Evolutionary conservation across 768 basidiomycete species (phyloP), one percentile per base, ranked within the genome.

Genomic region (Lyophyllum shimeji): DNA sequence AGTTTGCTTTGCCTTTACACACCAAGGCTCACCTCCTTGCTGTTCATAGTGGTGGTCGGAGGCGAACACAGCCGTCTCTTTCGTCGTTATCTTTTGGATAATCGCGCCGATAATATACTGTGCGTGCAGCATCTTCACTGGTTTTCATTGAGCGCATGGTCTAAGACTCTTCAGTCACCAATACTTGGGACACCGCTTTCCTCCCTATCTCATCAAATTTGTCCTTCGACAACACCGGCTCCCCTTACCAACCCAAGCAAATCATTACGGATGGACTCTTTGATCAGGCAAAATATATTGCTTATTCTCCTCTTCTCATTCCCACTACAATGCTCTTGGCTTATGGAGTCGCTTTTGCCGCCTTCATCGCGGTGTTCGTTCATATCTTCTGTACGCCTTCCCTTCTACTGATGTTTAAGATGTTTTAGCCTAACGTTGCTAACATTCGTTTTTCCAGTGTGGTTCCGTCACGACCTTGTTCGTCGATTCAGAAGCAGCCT

Each of bases 1-100:
- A 39, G 13, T 18, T 42, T 8, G n/a, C n/a, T n/a, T n/a, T n/a
- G n/a, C n/a, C n/a, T 60, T 48, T 31, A 42, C 29, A 21, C 55
- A 11, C 46, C 46, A 61, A 40, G 48, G n/a, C n/a, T n/a, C n/a
- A n/a, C n/a, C n/a, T n/a, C n/a, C n/a, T n/a, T n/a, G n/a, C n/a
- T n/a, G n/a, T n/a, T 44, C 62, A 27, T 52, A 90, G 89, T 92
- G 90, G 90, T 93, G 90, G 90, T 88, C 90, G 21, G 81, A 91
- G 69, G 74, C 84, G 66, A 93, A 93, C 71, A 83, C 84, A 1
- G 77, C 82, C 50, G 73, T 76, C n/a, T 77, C 82, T 0, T 85
- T 94, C 56, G 63, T 92, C 44, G 18, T 91, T 51, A 74, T 82
- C 53, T 87, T 87, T 71, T 94, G 91, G 91, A 71, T 93, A 46